Base-by-base conservation (phyloP, 129 eudicot species). In the Flaveria ramosissima region DNA sequence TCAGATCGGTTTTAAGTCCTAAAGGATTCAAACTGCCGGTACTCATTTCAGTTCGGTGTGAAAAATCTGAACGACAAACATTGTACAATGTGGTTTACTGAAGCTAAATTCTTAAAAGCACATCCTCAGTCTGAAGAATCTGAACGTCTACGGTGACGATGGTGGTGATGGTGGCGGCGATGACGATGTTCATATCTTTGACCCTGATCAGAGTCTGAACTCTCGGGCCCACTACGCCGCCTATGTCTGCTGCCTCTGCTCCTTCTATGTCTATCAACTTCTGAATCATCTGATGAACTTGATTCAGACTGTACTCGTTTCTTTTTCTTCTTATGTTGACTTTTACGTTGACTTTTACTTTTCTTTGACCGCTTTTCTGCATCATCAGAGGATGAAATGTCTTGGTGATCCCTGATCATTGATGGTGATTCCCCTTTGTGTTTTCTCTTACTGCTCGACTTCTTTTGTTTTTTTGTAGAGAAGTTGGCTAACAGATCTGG, bases 401-500 rank as follows among this genome's bases (percentile, higher is more conserved):
- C 83, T 68, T 77, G 70, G 66, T 67, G 73, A 72, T 81, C 80
- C 63, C 45, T 45, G 15, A 32, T 26, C 16, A 24, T 32, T 20
- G 86, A 78, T 36, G 89, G 67, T 24, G 73, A 74, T 52, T 76
- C 43, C 45, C 20, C 21, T 64, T 72, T 86, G 71, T 86, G 90
- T 83, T 82, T 85, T 77, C 83, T 75, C 84, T 87, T 90, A 30
- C 88, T 82, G 24, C 71, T 84, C 1, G 92, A 76, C 85, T 80
- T 88, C 88, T 83, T 87, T 80, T 80, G 73, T 76, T 88, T 90
- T 69, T 76, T 87, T 48, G 92, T 65, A 63, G 94, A 79, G 51
- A 87, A 85, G 80, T 87, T 83, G 68, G 91, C 81, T 78, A 93
- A 82, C 85, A 93, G 83, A 19, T 88, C 90, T 7, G 98, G 93